Percentiles rank a stretch among this genome's conserved stretches.
phyloP scores from a whole-genome alignment of 371 early-diverging fungal genomes.

The Funneliformis caledonium region DNA sequence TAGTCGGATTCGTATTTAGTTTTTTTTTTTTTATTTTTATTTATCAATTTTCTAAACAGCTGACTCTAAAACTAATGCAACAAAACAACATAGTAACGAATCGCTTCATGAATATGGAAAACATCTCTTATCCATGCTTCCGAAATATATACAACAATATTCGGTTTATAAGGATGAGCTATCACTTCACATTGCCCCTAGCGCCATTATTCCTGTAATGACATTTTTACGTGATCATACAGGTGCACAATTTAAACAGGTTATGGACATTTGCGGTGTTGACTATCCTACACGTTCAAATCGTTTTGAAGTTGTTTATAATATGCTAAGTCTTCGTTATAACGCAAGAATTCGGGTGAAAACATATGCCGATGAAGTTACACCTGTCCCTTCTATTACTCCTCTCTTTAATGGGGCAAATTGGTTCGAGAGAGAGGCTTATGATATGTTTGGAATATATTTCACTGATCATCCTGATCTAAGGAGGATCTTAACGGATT shows the following conservation, averaged over 20 bases:
- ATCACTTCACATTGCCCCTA: conserved; percentile 89
- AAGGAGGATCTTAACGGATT: conserved; percentile 96
- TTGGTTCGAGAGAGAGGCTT: conserved; percentile 98
- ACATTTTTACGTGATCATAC: conserved; percentile 94
- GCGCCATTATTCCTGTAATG: conserved; percentile 76
- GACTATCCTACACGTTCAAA: conserved; percentile 91
- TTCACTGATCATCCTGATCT: conserved; percentile 96
- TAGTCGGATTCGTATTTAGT: neutral
- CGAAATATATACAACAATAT: conserved; percentile 96
- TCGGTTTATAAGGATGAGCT: conserved; percentile 97
- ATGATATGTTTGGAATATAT: conserved; percentile 98
- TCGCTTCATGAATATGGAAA: conserved; percentile 85
- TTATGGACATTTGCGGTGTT: conserved; percentile 85
- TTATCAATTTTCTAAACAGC: neutral
- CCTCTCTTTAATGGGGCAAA: conserved; percentile 84
- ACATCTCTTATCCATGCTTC: conserved; percentile 85
- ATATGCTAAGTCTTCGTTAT: conserved; percentile 84
- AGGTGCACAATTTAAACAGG: conserved; percentile 90
- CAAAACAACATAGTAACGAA: conserved; percentile 38
- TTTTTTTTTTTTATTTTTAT: neutral
- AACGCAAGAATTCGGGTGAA: conserved; percentile 97
- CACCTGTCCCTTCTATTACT: conserved; percentile 86
- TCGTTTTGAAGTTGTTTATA: conserved; percentile 97
- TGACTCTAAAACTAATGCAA: neutral
- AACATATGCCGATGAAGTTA: conserved; percentile 92